Conservation (phyloP, 768 basidiomycete species). For the Rhodotorula toruloides region DNA sequence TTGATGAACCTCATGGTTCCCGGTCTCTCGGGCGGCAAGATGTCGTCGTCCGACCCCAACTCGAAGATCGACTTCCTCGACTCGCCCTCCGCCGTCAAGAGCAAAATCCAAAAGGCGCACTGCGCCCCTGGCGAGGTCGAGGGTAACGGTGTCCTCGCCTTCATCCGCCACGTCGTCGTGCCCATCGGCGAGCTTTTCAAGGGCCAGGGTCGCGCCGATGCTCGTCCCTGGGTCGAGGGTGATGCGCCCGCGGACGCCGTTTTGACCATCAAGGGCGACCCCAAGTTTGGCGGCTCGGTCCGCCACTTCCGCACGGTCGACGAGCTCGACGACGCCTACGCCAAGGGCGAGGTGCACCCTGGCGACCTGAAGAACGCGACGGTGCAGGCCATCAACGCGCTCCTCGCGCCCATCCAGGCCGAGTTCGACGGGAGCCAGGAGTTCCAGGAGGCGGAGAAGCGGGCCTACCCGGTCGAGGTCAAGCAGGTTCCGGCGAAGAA, state of each 20-base stretch:
- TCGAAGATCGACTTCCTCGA: constrained; percentile 98
- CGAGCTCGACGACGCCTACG: constrained; percentile 68
- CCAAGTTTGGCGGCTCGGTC: constrained; percentile 57
- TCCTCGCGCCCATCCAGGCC: constrained; percentile 75
- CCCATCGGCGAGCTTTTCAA: constrained; percentile 48
- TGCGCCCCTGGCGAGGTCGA: constrained; percentile 86
- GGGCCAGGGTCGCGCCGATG: constrained; percentile 17
- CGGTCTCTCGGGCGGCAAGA: constrained; percentile 62
- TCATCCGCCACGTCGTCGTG: constrained; percentile 50
- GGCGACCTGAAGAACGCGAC: constrained; percentile 80
- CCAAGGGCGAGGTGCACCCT: constrained; percentile 72
- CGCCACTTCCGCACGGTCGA: constrained; percentile 66
- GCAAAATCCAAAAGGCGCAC: constrained; percentile 86
- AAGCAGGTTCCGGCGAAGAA: constrained; percentile 51
- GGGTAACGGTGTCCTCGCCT: constrained; percentile 63
- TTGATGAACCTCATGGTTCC: constrained; percentile 95
- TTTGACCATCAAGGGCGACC: constrained; percentile 70
- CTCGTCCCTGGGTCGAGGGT: constrained; percentile 28
- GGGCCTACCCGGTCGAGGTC: constrained; percentile 67
- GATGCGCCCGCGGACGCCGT: constrained; percentile 71
- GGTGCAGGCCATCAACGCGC: constrained; percentile 62
- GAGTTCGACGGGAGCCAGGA: constrained; percentile 70
- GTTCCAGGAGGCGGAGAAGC: constrained; percentile 68
- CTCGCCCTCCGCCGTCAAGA: constrained; percentile 69
- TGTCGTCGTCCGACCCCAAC: constrained; percentile 96